These are phyloP conservation scores for Nitzschia sp. DNA, from an alignment of 108 stramenopile genomes.

Conservation along the genomic window DNA sequence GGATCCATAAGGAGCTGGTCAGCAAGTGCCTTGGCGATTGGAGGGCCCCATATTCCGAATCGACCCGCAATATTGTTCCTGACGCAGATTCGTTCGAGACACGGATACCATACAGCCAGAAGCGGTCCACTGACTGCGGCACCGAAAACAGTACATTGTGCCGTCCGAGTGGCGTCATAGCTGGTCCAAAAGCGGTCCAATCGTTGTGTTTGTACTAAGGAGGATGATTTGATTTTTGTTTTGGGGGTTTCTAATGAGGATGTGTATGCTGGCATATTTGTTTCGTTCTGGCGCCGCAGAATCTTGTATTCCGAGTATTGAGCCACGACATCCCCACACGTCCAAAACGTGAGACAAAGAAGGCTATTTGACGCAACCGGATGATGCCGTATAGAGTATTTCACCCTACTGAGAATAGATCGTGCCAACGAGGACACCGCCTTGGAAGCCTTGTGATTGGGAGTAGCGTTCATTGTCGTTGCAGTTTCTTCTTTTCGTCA, in stretches of 20 bases:
- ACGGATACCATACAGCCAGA: conserved; percentile 30
- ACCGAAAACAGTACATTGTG: conserved; percentile 28
- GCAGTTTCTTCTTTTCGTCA: background rate
- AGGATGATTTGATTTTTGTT: too few species aligned
- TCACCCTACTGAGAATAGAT: background rate
- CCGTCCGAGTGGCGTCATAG: conserved; percentile 8
- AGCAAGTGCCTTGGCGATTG: conserved; percentile 17
- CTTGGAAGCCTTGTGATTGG: too few species aligned
- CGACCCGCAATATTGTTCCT: background rate
- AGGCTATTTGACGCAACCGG: conserved; percentile 22
- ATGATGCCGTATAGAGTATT: conserved; percentile 24
- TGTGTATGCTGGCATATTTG: background rate
- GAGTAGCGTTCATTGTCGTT: background rate
- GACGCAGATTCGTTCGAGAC: conserved; percentile 10
- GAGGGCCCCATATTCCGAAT: conserved; percentile 25
- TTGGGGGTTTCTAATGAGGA: background rate
- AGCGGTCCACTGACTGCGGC: conserved; percentile 23
- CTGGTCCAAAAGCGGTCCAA: background rate
- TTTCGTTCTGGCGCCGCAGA: background rate
- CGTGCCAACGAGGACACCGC: background rate
- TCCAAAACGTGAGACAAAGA: conserved; percentile 28
- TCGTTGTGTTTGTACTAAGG: background rate
- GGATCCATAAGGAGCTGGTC: conserved; percentile 36
- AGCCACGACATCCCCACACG: conserved; percentile 15
- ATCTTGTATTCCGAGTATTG: conserved; percentile 27